Evolutionary conservation across 2,329 filamentous ascomycete genomes (phyloP).

Genomic region (Pseudogymnoascus pannorum): DNA sequence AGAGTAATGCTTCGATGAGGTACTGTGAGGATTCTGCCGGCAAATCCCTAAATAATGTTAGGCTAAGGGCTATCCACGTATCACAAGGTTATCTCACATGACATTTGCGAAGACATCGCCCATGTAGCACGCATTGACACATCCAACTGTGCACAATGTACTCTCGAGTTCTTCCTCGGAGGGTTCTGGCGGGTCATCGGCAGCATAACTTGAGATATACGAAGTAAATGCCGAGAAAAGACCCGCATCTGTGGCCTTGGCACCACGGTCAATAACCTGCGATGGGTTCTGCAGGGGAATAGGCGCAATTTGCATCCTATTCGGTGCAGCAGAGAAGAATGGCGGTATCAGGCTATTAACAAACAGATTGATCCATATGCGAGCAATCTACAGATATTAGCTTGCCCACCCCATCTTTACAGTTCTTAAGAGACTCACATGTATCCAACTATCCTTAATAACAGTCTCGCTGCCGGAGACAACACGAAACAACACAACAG

Average conservation of each 20-base stretch:
- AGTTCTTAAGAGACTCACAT: slow-evolving; percentile 46
- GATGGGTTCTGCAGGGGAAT: slow-evolving; percentile 89
- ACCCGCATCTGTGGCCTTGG: slow-evolving; percentile 70
- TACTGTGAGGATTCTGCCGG: slow-evolving; percentile 50
- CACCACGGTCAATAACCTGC: slow-evolving; percentile 82
- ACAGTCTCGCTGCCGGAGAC: slow-evolving; percentile 76
- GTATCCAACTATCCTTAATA: slow-evolving; percentile 69
- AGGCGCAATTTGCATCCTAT: slow-evolving; percentile 62
- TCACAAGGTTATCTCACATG: slow-evolving; percentile 44
- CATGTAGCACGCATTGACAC: slow-evolving; percentile 82
- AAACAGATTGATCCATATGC: slow-evolving; percentile 92
- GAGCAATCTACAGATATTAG: slow-evolving; percentile 60
- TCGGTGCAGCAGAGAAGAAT: slow-evolving; percentile 59
- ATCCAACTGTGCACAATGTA: slow-evolving; percentile 89
- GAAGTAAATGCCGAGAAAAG: slow-evolving; percentile 92
- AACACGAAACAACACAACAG: slow-evolving; percentile 89
- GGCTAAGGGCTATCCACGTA: slow-evolving; percentile 1
- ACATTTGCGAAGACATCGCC: slow-evolving; percentile 78
- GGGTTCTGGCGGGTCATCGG: slow-evolving; percentile 93
- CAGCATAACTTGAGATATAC: slow-evolving; percentile 97
- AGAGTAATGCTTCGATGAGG: slow-evolving; percentile 66
- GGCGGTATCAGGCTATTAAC: slow-evolving; percentile 87
- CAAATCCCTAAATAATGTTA: slow-evolving; percentile 43
- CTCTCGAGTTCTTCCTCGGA: slow-evolving; percentile 96
- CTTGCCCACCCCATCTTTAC: slow-evolving; percentile 12